A percentile compares a stretch with the other conserved stretches of the same genome.
Conservation (phyloP, 331 rosid genomes). For the Dryas integrifolia region DNA sequence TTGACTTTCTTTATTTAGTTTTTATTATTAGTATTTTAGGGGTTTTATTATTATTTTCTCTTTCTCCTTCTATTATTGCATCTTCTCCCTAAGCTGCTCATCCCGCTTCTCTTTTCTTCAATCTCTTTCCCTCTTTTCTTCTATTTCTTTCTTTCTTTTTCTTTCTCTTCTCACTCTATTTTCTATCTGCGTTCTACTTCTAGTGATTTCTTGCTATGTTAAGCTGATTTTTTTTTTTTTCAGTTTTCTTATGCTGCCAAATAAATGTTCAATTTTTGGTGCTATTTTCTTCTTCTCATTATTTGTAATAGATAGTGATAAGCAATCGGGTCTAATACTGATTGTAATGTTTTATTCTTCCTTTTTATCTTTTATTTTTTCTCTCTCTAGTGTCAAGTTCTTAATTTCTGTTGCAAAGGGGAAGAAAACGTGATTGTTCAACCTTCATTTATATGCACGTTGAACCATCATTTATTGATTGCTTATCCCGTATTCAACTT, state of each 20-base stretch:
- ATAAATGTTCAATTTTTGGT: neutral
- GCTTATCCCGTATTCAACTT: neutral
- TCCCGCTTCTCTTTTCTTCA: neutral
- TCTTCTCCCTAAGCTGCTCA: too few relatives aligned
- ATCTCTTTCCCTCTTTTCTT: neutral
- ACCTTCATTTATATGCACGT: neutral
- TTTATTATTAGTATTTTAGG: too few relatives aligned
- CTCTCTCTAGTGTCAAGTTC: neutral
- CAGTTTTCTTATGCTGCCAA: neutral
- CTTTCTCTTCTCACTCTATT: neutral
- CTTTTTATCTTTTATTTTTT: neutral
- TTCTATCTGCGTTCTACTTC: neutral
- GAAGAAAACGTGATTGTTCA: conserved; percentile 2
- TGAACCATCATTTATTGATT: conserved; percentile 8
- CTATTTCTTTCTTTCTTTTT: neutral
- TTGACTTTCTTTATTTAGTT: neutral
- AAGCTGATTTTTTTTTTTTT: neutral
- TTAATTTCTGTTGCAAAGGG: neutral
- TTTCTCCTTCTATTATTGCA: neutral
- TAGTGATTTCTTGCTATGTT: neutral
- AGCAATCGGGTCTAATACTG: neutral
- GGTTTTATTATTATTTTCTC: too few relatives aligned
- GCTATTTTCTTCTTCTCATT: neutral
- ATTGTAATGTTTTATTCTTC: conserved; percentile 1
- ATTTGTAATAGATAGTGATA: neutral